phyloP scores from a whole-genome alignment of 139 green algal genomes.

The Chlamydomonas sp. region DNA sequence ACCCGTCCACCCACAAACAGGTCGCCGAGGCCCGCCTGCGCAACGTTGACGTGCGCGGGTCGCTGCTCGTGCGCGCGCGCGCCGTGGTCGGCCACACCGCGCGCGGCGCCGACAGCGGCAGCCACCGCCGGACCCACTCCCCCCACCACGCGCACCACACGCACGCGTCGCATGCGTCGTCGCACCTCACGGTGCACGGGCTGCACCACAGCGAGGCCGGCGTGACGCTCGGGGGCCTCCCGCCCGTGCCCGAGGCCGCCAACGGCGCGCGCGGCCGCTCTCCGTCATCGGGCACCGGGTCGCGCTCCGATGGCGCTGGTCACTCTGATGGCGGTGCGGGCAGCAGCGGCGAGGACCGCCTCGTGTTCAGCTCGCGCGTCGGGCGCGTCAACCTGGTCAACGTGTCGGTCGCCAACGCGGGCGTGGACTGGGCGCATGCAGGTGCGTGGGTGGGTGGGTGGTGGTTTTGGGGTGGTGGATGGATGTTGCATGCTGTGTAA shows the following conservation, averaged over 20 bases:
- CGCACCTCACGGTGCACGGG: constrained; percentile 8
- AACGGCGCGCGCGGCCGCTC: too few relatives aligned
- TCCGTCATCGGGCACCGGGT: too few relatives aligned
- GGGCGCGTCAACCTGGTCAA: constrained; percentile 70
- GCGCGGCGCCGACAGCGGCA: too few relatives aligned
- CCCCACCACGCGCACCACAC: too few relatives aligned
- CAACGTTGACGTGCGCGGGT: constrained; percentile 66
- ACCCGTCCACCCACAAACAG: too few relatives aligned
- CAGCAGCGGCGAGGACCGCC: constrained; percentile 11
- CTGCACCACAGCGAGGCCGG: constrained; percentile 8
- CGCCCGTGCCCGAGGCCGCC: too few relatives aligned
- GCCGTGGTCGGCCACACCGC: constrained; percentile 31
- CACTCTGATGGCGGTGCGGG: neutral
- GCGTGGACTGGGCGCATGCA: constrained; percentile 65
- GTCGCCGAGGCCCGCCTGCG: constrained; percentile 62
- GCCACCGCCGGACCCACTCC: too few relatives aligned
- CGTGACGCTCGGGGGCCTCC: too few relatives aligned
- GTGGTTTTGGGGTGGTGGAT: too few relatives aligned
- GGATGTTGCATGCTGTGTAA: too few relatives aligned
- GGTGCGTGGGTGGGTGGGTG: too few relatives aligned
- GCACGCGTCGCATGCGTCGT: neutral
- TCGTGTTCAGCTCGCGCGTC: constrained; percentile 46
- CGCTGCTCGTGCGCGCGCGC: constrained; percentile 54
- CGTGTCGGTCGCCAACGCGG: constrained; percentile 76
- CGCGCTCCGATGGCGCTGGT: too few relatives aligned